These are phyloP conservation scores for Wickerhamiella hasegawae DNA, from an alignment of 805 yeast genomes.

Conservation along the genomic window DNA sequence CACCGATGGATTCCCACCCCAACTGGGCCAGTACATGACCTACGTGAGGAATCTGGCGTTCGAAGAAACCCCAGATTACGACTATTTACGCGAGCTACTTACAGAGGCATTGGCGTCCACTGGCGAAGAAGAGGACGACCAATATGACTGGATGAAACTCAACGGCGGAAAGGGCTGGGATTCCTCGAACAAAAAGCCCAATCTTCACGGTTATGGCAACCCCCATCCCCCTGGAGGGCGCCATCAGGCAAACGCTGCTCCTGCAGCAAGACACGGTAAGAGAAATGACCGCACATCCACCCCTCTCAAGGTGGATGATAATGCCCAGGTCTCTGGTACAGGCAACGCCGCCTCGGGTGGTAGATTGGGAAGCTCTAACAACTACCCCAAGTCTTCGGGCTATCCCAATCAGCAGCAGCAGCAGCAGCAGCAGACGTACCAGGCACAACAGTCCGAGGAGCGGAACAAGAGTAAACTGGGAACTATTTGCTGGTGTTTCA, in stretches of 20 bases:
- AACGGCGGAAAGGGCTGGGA: conserved; percentile 79
- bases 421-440: no score
- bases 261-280: no score
- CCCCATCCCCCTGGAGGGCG: conserved; percentile 39
- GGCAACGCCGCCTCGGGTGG: no score
- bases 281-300: no score
- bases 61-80: conserved; percentile 91
- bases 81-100: conserved; percentile 62
- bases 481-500: no score
- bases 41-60: conserved; percentile 78
- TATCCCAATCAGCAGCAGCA: no score
- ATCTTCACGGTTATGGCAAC: conserved; percentile 90
- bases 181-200: conserved; percentile 78
- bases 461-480: no score
- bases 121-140: conserved; percentile 64
- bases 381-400: background rate
- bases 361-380: background rate
- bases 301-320: no score
- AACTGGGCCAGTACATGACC: conserved; percentile 81
- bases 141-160: conserved; percentile 95
- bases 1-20: conserved; percentile 79
- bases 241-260: no score
- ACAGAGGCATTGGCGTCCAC: conserved; percentile 60
- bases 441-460: no score
- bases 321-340: no score